phyloP scores from a whole-genome alignment of 805 yeast genomes.

The Yarrowia sp. region DNA sequence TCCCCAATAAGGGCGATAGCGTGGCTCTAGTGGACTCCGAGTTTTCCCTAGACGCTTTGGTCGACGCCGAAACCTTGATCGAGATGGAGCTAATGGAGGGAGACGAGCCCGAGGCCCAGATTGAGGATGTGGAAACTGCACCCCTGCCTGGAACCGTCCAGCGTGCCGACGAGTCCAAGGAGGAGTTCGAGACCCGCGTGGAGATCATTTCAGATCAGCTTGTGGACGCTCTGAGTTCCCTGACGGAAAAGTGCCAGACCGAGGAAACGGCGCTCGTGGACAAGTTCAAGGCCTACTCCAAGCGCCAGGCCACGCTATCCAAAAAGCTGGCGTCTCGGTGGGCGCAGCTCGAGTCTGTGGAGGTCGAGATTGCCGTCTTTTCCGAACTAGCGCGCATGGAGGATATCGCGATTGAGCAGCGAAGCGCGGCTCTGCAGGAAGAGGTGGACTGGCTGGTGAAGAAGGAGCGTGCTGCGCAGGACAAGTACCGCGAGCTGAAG shows the following conservation, averaged over 20 bases:
- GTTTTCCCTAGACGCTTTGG: constrained; percentile 27
- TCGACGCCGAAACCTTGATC: constrained; percentile 18
- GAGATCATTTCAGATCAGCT: constrained; percentile 30
- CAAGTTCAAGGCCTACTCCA: constrained; percentile 40
- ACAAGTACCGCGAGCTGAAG: constrained; percentile 31
- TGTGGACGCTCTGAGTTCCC: constrained; percentile 1
- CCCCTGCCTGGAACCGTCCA: not conserved
- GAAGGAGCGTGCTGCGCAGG: constrained; percentile 34
- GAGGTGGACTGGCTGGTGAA: constrained; percentile 33
- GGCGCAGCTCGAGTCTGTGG: constrained; percentile 26
- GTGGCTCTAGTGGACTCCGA: constrained; percentile 31
- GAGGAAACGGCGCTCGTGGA: constrained; percentile 38
- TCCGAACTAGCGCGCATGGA: constrained; percentile 31
- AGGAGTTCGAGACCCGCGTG: not conserved
- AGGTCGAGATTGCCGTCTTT: constrained; percentile 29
- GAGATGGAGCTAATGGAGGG: constrained; percentile 34
- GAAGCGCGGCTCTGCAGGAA: constrained; percentile 33
- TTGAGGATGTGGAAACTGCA: not conserved
- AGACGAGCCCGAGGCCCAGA: constrained; percentile 22
- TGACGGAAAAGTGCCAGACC: constrained; percentile 35
- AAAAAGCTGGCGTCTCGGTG: constrained; percentile 31
- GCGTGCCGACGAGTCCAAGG: not conserved
- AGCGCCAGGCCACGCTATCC: constrained; percentile 35
- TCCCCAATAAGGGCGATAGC: constrained; percentile 36
- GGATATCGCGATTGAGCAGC: constrained; percentile 29